Evolutionary conservation across 306 rosid species (phyloP).

Genomic region (Corylus heterophylla): DNA sequence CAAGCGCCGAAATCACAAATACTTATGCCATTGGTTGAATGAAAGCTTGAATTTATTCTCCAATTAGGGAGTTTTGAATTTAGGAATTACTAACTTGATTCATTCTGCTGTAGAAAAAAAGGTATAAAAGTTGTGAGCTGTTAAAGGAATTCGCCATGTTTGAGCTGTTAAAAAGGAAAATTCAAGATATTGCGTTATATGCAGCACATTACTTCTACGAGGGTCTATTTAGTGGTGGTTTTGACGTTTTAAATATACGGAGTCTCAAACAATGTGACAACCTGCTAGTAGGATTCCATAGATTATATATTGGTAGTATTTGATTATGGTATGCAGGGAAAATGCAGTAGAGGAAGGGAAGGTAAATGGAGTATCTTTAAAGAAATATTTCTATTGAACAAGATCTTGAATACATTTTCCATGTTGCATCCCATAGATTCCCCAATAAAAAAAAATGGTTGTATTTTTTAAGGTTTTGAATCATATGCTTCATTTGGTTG

Average conservation of each 20-base stretch:
- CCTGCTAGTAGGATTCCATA: background rate
- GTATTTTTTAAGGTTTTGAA: background rate
- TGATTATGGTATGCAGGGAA: background rate
- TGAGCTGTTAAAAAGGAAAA: background rate
- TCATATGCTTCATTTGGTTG: background rate
- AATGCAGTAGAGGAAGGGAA: background rate
- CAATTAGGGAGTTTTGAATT: background rate
- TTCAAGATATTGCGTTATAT: background rate
- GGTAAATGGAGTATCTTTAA: background rate
- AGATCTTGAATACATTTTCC: background rate
- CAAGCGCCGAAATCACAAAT: background rate
- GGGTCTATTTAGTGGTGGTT: background rate
- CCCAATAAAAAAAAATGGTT: no score
- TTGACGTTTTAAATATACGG: background rate
- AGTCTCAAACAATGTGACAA: background rate
- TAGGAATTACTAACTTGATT: no score
- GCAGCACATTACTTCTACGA: background rate
- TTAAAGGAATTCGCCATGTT: background rate
- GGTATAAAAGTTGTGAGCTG: background rate
- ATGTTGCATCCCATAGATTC: background rate
- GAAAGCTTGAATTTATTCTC: background rate
- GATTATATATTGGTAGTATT: background rate
- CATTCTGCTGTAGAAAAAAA: no score
- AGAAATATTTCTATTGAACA: background rate
- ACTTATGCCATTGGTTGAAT: background rate